Base-by-base conservation (phyloP, 805 yeast species). In the Nakazawaea ernobii region DNA sequence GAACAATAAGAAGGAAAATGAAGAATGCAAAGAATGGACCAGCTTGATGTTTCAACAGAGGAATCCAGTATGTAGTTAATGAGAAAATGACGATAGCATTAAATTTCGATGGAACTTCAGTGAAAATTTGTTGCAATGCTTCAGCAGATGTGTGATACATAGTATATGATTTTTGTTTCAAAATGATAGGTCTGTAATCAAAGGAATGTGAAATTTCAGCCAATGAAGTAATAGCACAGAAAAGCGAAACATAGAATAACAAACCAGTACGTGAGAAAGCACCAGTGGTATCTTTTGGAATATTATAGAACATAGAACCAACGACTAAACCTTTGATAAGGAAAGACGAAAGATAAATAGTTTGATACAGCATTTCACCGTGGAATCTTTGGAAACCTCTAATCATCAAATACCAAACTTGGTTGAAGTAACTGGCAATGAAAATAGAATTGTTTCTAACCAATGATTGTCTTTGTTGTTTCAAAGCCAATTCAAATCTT, bases 141-240 rank as follows among this genome's bases (percentile, higher is more conserved):
- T 86, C 91, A 4, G 86, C 80, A 10, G 88, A 74, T 3, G 91
- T 89, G 49, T 81, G 80, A 60, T 84, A 86, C 48, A 86, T 72
- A 0, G 87, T 79, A 55, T 82, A 86, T 40, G 74, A 71, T 56
- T 81, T 80, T 59, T 86, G 95, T 58, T 86, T 85, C 55, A 75
- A 77, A 27, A 84, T 73, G 52, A 86, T 78, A 42, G 82, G 75
- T 53, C 84, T 72, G 39, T 75, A 68, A 26, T 67, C 73, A 54
- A 78, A 69, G 56, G 74, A 60, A 37, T 66, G 63, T 42, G 69
- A 59, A 37, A 74, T 65, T 50, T 74, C 76, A 4, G 80, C 75
- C 42, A 76, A 52, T 37, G 76, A 73, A 64, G 71, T 65, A 54
- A 77, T 67, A 9, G 73, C 63, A 58, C 69, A 71, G 60, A 77